Percentiles rank a stretch among this genome's conserved stretches.
Conservation (phyloP, 768 basidiomycete genomes). For the Leccinum subtestaceum region DNA sequence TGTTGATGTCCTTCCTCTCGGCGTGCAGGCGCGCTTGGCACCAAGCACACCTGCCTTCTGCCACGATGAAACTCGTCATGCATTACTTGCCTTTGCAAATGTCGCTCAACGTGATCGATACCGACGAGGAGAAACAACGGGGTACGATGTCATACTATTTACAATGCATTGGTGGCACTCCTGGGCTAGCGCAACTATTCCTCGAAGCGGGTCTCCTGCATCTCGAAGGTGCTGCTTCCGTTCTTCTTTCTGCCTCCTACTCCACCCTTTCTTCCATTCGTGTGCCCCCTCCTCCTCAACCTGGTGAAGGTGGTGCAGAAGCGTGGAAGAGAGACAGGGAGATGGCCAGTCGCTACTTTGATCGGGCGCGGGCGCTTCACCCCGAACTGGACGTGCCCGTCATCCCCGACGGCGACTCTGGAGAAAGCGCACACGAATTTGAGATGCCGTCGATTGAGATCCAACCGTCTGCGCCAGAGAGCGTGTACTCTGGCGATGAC, state of each 20-base stretch:
- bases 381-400: constrained; percentile 68
- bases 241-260: constrained; percentile 69
- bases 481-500: constrained; percentile 28
- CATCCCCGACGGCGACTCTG: constrained; percentile 48
- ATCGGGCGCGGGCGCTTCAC: constrained; percentile 58
- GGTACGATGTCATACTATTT: constrained; percentile 62
- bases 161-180: constrained; percentile 62
- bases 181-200: constrained; percentile 70
- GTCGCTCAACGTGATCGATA: constrained; percentile 35
- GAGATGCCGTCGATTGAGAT: constrained; percentile 71
- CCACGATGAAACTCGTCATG: constrained; percentile 73
- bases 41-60: constrained; percentile 68
- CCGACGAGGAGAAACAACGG: constrained; percentile 39
- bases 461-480: constrained; percentile 26
- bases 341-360: constrained; percentile 68
- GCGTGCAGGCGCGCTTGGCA: constrained; percentile 73
- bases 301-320: constrained; percentile 58
- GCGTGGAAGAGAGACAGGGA: constrained; percentile 76
- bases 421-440: constrained; percentile 39
- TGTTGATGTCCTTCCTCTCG: background rate
- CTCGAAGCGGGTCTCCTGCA: constrained; percentile 76
- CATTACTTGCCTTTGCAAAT: constrained; percentile 65
- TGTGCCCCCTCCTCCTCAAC: constrained; percentile 50
- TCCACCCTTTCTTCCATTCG: constrained; percentile 78
- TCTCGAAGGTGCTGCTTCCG: constrained; percentile 74